These are phyloP conservation scores for Phtheirospermum japonicum DNA, from an alignment of 257 asterid species.

Conservation along the genomic window DNA sequence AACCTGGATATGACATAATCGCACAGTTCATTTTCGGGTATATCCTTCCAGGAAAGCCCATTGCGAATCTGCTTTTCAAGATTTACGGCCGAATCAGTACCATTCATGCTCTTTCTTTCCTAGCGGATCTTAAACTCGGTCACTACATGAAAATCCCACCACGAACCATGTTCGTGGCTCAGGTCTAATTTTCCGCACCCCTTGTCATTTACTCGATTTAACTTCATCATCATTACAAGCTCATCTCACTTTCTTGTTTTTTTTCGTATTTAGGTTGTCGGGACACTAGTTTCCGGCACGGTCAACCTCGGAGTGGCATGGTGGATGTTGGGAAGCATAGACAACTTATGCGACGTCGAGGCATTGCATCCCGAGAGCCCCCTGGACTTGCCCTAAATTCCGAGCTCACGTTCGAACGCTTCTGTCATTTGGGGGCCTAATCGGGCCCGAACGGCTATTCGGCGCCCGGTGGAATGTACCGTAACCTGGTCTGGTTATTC, in stretches of 20 bases:
- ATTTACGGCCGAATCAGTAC: conserved; percentile 92
- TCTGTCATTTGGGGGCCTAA: conserved; percentile 93
- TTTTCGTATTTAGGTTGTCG: conserved; percentile 44
- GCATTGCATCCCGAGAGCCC: conserved; percentile 80
- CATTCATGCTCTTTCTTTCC: conserved; percentile 79
- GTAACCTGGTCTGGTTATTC: conserved; percentile 88
- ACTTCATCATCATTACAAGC: background rate
- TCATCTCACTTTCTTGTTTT: background rate
- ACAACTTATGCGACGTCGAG: conserved; percentile 77
- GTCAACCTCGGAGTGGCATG: conserved; percentile 80
- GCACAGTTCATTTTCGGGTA: conserved; percentile 92
- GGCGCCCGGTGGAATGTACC: conserved; percentile 73
- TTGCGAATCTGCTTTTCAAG: conserved; percentile 86
- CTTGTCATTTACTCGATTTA: background rate
- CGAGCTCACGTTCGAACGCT: conserved; percentile 75
- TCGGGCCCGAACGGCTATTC: conserved; percentile 74
- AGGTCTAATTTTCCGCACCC: conserved; percentile 39
- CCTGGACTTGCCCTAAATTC: conserved; percentile 93
- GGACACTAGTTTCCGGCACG: conserved; percentile 67
- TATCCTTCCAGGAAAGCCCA: conserved; percentile 88
- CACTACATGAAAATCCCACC: conserved; percentile 99
- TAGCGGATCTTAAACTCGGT: conserved; percentile 91
- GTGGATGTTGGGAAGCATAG: conserved; percentile 88
- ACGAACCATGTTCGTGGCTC: conserved; percentile 82
- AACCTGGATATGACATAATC: conserved; percentile 92